Conservation (phyloP, 768 basidiomycete species). For the Tricholoma furcatifolium region DNA sequence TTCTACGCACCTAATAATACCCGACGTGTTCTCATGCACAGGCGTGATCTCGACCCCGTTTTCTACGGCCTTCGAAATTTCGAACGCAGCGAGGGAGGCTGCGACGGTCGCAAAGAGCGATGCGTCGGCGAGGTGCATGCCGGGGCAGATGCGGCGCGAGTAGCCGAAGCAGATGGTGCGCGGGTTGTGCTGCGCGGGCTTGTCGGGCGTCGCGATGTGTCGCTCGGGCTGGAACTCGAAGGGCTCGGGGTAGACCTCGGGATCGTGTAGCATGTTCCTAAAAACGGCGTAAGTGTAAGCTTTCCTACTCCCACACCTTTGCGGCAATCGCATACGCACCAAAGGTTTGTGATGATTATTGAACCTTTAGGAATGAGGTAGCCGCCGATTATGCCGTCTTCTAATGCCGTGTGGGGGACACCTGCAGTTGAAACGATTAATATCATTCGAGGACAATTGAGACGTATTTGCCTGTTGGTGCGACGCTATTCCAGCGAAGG, state of each 20-base stretch:
- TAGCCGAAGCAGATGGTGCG: slow-evolving; percentile 44
- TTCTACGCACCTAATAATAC: slow-evolving; percentile 41
- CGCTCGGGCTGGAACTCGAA: slow-evolving; percentile 49
- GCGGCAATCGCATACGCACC: slow-evolving; percentile 26
- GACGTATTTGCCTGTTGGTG: slow-evolving; percentile 22
- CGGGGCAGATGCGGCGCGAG: slow-evolving; percentile 47
- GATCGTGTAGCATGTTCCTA: slow-evolving; percentile 58
- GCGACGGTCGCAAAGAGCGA: slow-evolving; percentile 45
- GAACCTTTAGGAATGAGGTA: slow-evolving; percentile 51
- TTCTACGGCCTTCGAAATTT: slow-evolving; percentile 43
- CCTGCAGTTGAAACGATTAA: slow-evolving; percentile 22
- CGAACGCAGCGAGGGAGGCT: slow-evolving; percentile 46
- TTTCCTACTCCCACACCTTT: not conserved
- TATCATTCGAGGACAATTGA: not conserved
- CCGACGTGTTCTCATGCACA: slow-evolving; percentile 41
- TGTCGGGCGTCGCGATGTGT: slow-evolving; percentile 30
- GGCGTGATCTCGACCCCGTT: slow-evolving; percentile 46
- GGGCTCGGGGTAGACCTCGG: slow-evolving; percentile 46
- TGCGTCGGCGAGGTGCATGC: slow-evolving; percentile 50
- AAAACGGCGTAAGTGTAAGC: not conserved
- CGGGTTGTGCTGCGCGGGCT: slow-evolving; percentile 37
- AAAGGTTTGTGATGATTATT: slow-evolving; percentile 45
- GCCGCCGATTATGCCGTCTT: slow-evolving; percentile 42
- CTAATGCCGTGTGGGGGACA: slow-evolving; percentile 43
- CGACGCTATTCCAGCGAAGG: slow-evolving; percentile 47